Evolutionary conservation across 2,329 filamentous ascomycete species (phyloP), one percentile per base, ranked within the genome.

Genomic region (Mycocentrospora acerina): DNA sequence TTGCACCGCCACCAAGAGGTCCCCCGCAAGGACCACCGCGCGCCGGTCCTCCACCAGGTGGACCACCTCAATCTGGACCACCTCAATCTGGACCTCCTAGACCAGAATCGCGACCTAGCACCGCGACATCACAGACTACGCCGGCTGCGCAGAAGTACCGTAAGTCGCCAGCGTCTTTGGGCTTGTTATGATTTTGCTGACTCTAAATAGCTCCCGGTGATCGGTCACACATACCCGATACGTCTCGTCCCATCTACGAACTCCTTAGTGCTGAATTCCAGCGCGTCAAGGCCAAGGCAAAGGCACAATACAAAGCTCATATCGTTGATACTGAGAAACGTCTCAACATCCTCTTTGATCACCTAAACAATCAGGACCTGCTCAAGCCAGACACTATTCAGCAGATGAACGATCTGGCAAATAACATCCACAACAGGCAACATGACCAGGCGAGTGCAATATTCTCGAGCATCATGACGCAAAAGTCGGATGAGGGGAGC

Each of bases 291-390:
- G 73, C 83, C 22, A 86, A 88, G 53, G 93, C 93, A 1, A 93
- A 93, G 13, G 75, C 85, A n/a, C 83, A 85, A 12, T 96, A 93
- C 71, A 85, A 88, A 48, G 79, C 83, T 11, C 90, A 97, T 65
- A 90, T 98, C 14, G 87, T 89, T 57, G 93, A 97, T 64, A 93
- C 90, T 2, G 88, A 95, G 66, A 95, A 95, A 71, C 83, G 93
- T 18, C 78, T 98, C 42, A 88, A 87, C 57, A 83, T 96, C 33
- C 75, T 98, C n/a, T 97, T 96, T 65, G 91, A 98, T 62, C 90
- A 96, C 67, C 76, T 98, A 31, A 98, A 97, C 77, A 97, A 97
- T 53, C 86, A 90, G 60, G 90, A 97, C 60, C 75, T 96, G 27
- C 76, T 97, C 37, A 87, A 86, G 71, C 80, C 86, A 2, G 84